Evolutionary conservation across 208 protist species (phyloP).

Genomic region (Trypanosoma rangeli): DNA sequence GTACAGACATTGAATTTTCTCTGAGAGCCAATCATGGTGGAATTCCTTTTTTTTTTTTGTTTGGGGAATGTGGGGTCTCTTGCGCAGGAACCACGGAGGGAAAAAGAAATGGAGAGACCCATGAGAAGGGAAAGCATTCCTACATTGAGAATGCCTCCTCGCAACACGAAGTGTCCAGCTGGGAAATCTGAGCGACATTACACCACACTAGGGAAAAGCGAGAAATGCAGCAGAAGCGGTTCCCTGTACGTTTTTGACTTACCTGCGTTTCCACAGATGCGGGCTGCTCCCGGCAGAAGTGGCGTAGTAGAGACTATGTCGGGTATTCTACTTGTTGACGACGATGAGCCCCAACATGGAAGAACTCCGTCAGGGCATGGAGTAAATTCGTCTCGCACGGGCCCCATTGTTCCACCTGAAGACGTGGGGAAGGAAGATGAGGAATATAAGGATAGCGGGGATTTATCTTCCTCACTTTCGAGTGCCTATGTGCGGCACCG

Average conservation of each 20-base stretch:
- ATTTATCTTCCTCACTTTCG: slow-evolving; percentile 6
- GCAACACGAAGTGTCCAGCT: background rate
- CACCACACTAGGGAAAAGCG: background rate
- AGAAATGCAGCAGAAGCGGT: background rate
- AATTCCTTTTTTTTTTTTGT: background rate
- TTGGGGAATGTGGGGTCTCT: background rate
- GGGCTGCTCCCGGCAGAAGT: background rate
- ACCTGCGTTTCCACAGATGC: background rate
- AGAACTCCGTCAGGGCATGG: background rate
- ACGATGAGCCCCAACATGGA: background rate
- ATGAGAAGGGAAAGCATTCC: background rate
- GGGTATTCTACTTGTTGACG: background rate
- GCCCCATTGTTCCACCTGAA: background rate
- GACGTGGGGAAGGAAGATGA: background rate
- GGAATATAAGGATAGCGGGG: background rate
- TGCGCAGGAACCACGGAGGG: background rate
- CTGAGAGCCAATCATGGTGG: background rate
- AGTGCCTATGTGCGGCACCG: slow-evolving; percentile 46
- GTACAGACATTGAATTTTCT: background rate
- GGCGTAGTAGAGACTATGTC: background rate
- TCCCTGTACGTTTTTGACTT: background rate
- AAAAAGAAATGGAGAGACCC: background rate
- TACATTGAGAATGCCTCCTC: background rate
- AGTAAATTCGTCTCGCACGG: background rate
- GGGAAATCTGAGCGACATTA: background rate